Conservation (phyloP, 306 rosid genomes). For the Begonia loranthoides region DNA sequence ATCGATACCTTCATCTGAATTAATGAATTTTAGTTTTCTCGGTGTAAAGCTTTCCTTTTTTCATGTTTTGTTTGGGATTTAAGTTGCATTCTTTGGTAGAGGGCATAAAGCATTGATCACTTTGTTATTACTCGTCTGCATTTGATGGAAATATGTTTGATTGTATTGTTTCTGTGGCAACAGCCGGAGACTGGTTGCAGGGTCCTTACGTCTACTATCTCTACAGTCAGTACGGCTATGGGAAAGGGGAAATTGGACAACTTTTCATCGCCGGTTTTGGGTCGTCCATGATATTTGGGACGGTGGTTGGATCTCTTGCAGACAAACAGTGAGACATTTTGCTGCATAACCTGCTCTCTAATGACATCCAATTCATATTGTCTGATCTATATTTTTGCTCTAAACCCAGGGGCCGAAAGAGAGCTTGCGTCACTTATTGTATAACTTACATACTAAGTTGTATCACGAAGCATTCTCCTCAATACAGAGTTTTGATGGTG, state of each 20-base stretch:
- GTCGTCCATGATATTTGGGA: slow-evolving; percentile 93
- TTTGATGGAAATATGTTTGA: no score
- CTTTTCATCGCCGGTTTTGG: slow-evolving; percentile 98
- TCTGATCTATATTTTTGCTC: neutral
- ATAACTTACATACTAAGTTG: slow-evolving; percentile 87
- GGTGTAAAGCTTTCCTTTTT: no score
- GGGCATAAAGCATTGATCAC: no score
- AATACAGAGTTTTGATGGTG: slow-evolving; percentile 78
- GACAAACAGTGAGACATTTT: slow-evolving; percentile 76
- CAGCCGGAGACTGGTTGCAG: slow-evolving; percentile 99
- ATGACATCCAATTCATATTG: neutral
- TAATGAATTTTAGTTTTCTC: no score
- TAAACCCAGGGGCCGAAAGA: slow-evolving; percentile 83
- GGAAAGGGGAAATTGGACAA: slow-evolving; percentile 89
- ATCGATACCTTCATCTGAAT: no score
- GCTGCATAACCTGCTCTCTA: neutral
- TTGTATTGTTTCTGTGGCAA: slow-evolving; percentile 19
- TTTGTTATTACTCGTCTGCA: no score
- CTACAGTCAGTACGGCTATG: slow-evolving; percentile 74
- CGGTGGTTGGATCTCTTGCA: slow-evolving; percentile 93
- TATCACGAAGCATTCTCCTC: slow-evolving; percentile 87
- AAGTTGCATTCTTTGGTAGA: no score
- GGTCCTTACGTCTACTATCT: slow-evolving; percentile 98
- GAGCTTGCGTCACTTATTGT: slow-evolving; percentile 93
- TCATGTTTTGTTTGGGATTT: no score